A percentile compares a stretch with the other conserved stretches of the same genome.
phyloP scores from a whole-genome alignment of 108 stramenopile genomes.

The Cyclotella cryptica region DNA sequence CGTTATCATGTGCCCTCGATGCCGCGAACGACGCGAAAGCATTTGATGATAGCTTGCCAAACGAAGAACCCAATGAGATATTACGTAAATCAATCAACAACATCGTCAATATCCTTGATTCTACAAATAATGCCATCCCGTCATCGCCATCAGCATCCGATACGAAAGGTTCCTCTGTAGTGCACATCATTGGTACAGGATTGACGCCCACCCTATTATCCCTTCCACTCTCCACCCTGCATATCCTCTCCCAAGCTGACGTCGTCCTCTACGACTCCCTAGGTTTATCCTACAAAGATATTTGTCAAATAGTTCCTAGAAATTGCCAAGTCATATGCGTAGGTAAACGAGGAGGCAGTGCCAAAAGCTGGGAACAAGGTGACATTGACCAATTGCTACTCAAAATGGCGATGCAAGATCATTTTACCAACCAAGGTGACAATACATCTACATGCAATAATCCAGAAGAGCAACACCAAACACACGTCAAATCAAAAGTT shows the following conservation, averaged over 20 bases:
- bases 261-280: slow-evolving; percentile 48
- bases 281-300: slow-evolving; percentile 36
- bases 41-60: background rate
- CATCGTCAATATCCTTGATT: slow-evolving; percentile 4
- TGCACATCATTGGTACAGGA: slow-evolving; percentile 49
- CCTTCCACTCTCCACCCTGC: slow-evolving; percentile 41
- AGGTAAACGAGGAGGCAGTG: slow-evolving; percentile 45
- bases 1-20: background rate
- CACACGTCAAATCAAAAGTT: background rate
- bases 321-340: slow-evolving; percentile 44
- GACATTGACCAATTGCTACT: slow-evolving; percentile 47
- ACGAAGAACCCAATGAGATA: background rate
- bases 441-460: background rate
- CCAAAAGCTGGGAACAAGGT: slow-evolving; percentile 36
- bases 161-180: slow-evolving; percentile 8
- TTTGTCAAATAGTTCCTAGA: slow-evolving; percentile 36
- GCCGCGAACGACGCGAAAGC: background rate
- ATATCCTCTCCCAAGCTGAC: slow-evolving; percentile 40
- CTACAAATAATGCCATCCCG: background rate
- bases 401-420: slow-evolving; percentile 18
- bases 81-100: slow-evolving; percentile 3
- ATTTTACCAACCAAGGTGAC: background rate
- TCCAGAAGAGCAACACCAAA: background rate
- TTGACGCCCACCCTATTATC: slow-evolving; percentile 33
- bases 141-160: background rate